Evolutionary conservation across 2,329 filamentous ascomycete species (phyloP), one percentile per base, ranked within the genome.

Genomic region (Peltaster fructicola): DNA sequence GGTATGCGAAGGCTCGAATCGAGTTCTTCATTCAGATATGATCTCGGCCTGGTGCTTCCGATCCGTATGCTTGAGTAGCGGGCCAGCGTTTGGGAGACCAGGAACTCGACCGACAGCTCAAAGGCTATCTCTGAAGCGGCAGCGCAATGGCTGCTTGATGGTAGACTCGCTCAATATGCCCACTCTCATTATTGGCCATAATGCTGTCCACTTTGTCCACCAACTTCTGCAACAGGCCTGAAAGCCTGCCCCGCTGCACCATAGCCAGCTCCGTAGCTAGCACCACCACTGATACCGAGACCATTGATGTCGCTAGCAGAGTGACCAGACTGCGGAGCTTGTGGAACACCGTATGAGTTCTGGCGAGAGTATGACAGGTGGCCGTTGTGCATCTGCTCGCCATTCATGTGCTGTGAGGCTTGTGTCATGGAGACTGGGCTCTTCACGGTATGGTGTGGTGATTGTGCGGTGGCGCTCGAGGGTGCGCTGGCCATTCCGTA

Each of bases 381-480:
- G 7, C 25, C 19, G 23, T 28, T 33, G 19, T 33, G 36, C 24
- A 36, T 30, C 18, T 31, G 34, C 6, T 22, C 22, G 11, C 15
- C 19, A 11, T 7, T 7, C 11, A 24, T 6, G 30, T 30, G 11
- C 31, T 37, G 7, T 27, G 30, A 19, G 23, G 34, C 31, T 3
- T n/a, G n/a, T n/a, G n/a, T n/a, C n/a, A n/a, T n/a, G n/a, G 39
- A 31, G 14, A 36, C 31, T 14, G 43, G 42, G 30, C 40, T 45
- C 32, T 43, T 44, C 9, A 39, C 29, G 3, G 27, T 33, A 2
- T 38, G 26, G 22, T 44, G 39, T 7, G 43, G 40, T 7, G 43
- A 44, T 17, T 44, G 42, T 4, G 37, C 31, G 9, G 40, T 31
- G n/a, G 36, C 37, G 22, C 37, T 42, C 9, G 33, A 35, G 1